Percentiles rank a stretch among this genome's conserved stretches.
Evolutionary conservation across 306 rosid genomes (phyloP).

Genomic region (Lathyrus oleraceus): DNA sequence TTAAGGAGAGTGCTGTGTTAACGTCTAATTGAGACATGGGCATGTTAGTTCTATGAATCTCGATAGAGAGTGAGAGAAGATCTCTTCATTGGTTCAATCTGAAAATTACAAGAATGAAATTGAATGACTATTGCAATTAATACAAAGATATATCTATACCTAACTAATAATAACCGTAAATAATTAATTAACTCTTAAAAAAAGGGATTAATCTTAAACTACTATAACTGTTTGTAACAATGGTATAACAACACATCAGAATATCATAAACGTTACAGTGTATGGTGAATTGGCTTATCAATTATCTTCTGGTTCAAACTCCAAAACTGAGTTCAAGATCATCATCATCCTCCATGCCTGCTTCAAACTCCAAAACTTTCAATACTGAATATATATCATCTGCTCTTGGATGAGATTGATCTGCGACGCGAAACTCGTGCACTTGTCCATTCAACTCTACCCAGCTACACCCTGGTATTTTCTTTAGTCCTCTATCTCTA

Average conservation of each 20-base stretch:
- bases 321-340: constrained; percentile 38
- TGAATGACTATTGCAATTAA: not conserved
- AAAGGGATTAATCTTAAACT: not conserved
- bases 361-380: constrained; percentile 57
- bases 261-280: not conserved
- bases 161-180: not conserved
- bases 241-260: not conserved
- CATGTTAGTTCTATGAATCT: not conserved
- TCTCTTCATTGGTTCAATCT: not conserved
- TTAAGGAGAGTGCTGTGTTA: no score
- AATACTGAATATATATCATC: constrained; percentile 52
- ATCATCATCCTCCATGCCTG: constrained; percentile 41
- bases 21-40: no score
- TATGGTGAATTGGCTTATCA: not conserved
- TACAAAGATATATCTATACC: not conserved
- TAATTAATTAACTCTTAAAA: not conserved
- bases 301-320: constrained; percentile 48
- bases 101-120: not conserved
- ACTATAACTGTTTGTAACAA: constrained; percentile 1
- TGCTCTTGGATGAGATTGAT: constrained; percentile 62
- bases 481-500: constrained; percentile 65
- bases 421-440: constrained; percentile 75
- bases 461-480: constrained; percentile 79
- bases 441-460: constrained; percentile 62
- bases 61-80: not conserved